phyloP scores from a whole-genome alignment of 768 basidiomycete species.

The Dioszegia crocea region DNA sequence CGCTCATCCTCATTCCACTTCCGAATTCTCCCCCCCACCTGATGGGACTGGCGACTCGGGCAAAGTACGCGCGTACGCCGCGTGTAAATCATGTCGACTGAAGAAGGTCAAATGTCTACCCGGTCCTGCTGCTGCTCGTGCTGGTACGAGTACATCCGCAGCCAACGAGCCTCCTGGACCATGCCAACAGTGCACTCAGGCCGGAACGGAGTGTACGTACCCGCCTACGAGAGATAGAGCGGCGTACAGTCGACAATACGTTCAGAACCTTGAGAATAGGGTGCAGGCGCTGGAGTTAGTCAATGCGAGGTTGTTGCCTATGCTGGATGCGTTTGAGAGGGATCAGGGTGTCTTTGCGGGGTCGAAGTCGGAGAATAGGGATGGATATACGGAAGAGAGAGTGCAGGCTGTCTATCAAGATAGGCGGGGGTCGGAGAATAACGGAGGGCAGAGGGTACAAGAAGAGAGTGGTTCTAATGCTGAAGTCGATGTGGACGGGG shows the following conservation, averaged over 20 bases:
- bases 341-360: not conserved
- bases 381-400: no score
- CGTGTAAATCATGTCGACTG: constrained; percentile 33
- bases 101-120: constrained; percentile 46
- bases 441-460: not conserved
- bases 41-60: constrained; percentile 11
- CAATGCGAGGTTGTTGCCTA: constrained; percentile 26
- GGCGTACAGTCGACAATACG: constrained; percentile 42
- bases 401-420: not conserved
- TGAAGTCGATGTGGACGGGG: not conserved
- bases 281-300: constrained; percentile 42
- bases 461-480: not conserved
- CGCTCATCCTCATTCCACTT: not conserved
- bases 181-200: constrained; percentile 37
- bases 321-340: constrained; percentile 34
- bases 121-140: not conserved
- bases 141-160: no score
- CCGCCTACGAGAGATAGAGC: constrained; percentile 42
- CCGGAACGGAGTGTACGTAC: constrained; percentile 32
- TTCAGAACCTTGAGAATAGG: constrained; percentile 39
- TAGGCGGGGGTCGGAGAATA: not conserved
- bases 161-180: constrained; percentile 12
- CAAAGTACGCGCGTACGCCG: constrained; percentile 37
- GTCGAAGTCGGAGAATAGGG: not conserved
- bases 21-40: not conserved